Evolutionary conservation across 495 filamentous ascomycete genomes (phyloP).

Genomic region (Stereocaulon alpinum): DNA sequence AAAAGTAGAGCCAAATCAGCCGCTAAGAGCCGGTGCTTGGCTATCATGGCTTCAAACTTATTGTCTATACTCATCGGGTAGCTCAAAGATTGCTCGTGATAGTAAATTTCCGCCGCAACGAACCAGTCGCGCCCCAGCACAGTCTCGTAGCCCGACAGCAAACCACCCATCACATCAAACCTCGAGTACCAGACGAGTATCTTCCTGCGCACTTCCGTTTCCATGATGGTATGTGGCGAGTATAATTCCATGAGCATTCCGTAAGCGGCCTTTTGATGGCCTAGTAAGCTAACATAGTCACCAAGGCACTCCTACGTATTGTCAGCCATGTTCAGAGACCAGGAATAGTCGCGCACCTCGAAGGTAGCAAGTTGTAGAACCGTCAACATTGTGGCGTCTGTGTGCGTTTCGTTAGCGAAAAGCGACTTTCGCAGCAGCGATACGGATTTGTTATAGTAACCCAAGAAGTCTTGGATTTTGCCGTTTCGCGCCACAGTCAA

Average conservation of each 20-base stretch:
- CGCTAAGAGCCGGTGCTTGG: constrained; percentile 61
- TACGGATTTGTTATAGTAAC: constrained; percentile 84
- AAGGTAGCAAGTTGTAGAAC: constrained; percentile 88
- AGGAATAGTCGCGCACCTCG: constrained; percentile 51
- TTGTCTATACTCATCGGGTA: constrained; percentile 53
- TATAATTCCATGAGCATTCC: constrained; percentile 68
- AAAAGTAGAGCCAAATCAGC: constrained; percentile 73
- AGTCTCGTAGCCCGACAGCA: constrained; percentile 70
- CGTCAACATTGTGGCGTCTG: constrained; percentile 67
- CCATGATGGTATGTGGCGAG: constrained; percentile 65
- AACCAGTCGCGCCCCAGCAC: constrained; percentile 77
- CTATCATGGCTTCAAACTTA: constrained; percentile 54
- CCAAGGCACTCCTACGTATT: constrained; percentile 73
- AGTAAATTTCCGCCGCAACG: constrained; percentile 50
- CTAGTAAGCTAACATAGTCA: constrained; percentile 85
- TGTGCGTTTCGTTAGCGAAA: constrained; percentile 56
- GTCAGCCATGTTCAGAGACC: constrained; percentile 22
- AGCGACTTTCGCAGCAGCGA: constrained; percentile 62
- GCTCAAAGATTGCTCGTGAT: constrained; percentile 42
- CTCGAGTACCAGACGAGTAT: constrained; percentile 80
- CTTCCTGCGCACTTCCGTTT: constrained; percentile 55
- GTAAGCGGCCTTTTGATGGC: constrained; percentile 84
- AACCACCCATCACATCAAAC: constrained; percentile 75
- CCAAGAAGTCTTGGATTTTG: constrained; percentile 69
- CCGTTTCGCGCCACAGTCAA: constrained; percentile 58